Evolutionary conservation across 352 stramenopile species (phyloP).

Genomic region (Globisporangium orthogonon): DNA sequence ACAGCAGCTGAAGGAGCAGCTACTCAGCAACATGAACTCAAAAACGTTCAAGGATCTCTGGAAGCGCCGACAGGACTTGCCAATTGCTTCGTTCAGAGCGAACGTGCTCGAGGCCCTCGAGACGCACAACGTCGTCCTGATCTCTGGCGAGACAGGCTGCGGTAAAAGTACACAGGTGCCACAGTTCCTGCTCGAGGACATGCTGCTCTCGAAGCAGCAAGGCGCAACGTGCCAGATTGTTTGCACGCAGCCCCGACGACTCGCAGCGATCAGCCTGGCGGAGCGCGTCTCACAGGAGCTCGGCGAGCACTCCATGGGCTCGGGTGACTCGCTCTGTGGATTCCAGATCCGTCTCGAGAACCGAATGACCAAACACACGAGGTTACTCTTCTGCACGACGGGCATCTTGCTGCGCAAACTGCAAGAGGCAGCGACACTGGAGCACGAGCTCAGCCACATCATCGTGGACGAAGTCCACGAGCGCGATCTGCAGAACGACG

Average conservation of each 20-base stretch:
- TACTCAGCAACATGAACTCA: constrained; percentile 30
- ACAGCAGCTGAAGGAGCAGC: constrained; percentile 27
- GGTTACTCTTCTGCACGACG: constrained; percentile 94
- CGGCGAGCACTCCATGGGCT: constrained; percentile 62
- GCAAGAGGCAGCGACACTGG: constrained; percentile 74
- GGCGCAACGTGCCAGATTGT: constrained; percentile 90
- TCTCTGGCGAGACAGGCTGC: constrained; percentile 94
- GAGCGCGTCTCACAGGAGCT: constrained; percentile 92
- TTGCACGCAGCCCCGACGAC: constrained; percentile 93
- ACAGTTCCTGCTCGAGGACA: constrained; percentile 94
- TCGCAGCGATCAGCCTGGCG: constrained; percentile 95
- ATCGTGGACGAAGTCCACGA: constrained; percentile 99
- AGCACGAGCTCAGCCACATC: constrained; percentile 91
- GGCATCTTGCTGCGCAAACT: constrained; percentile 92
- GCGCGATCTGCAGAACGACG: constrained; percentile 89
- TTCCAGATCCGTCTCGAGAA: constrained; percentile 95
- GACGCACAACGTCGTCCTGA: constrained; percentile 87
- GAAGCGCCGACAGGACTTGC: constrained; percentile 48
- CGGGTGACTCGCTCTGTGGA: constrained; percentile 57
- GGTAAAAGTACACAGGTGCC: constrained; percentile 96
- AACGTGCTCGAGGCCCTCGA: constrained; percentile 80
- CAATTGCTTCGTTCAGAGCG: constrained; percentile 67
- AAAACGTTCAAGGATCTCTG: constrained; percentile 34
- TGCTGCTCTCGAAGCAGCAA: constrained; percentile 48
- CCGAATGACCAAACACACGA: constrained; percentile 75